These are phyloP conservation scores for Phytophthora hibernalis DNA, from an alignment of 352 stramenopile genomes.

Conservation along the genomic window DNA sequence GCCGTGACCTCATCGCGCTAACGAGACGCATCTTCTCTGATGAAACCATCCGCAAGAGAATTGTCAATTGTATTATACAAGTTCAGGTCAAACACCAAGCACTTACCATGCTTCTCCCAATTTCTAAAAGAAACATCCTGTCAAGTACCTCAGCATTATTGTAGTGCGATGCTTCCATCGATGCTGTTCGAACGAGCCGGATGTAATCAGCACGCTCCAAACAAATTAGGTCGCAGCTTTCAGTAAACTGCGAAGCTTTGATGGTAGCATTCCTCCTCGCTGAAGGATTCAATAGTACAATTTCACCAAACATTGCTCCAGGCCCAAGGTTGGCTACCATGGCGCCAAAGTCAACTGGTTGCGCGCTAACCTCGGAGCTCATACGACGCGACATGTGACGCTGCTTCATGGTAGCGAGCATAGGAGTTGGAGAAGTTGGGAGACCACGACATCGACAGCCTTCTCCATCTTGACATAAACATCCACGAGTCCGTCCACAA, in stretches of 20 bases:
- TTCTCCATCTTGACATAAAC: constrained; percentile 75
- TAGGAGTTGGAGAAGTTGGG: constrained; percentile 15
- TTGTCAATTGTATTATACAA: background rate
- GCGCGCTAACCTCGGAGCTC: constrained; percentile 23
- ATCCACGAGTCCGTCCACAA: constrained; percentile 78
- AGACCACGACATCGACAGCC: constrained; percentile 27
- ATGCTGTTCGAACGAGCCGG: constrained; percentile 72
- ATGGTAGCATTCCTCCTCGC: constrained; percentile 77
- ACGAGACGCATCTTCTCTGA: constrained; percentile 82
- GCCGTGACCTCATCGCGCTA: constrained; percentile 65
- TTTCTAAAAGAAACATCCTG: constrained; percentile 77
- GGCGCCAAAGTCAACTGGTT: constrained; percentile 50
- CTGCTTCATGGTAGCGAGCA: constrained; percentile 30
- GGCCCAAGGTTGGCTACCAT: constrained; percentile 72
- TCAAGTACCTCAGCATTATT: constrained; percentile 81
- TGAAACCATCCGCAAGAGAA: background rate
- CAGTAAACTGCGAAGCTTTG: constrained; percentile 66
- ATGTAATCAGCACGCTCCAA: constrained; percentile 79
- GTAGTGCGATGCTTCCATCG: constrained; percentile 83
- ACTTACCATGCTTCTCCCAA: constrained; percentile 72
- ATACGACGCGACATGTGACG: constrained; percentile 26
- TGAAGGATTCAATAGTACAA: constrained; percentile 75
- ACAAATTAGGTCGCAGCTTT: constrained; percentile 71
- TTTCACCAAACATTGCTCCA: constrained; percentile 79
- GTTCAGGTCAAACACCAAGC: background rate